Conservation (phyloP, 164 flowering plant species). For the Vitis rupestris region DNA sequence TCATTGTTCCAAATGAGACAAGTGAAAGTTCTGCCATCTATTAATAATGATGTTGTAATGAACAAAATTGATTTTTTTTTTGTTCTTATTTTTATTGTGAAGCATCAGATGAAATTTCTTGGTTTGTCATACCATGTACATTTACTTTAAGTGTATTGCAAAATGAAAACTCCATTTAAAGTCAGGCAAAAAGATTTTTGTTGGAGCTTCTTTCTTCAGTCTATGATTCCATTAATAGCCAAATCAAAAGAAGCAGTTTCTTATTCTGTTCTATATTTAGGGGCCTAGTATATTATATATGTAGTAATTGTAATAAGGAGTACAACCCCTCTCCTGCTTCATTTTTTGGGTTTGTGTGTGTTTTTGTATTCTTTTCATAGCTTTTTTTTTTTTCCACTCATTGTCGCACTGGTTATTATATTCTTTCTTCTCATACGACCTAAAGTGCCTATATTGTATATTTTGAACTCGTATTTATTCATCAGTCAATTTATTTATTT, state of each 20-base stretch:
- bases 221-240: neutral
- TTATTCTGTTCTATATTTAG: neutral
- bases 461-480: neutral
- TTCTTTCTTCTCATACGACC: neutral
- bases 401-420: neutral
- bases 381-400: neutral
- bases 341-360: neutral
- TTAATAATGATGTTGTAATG: neutral
- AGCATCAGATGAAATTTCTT: neutral
- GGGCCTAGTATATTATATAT: neutral
- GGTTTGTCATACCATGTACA: no score
- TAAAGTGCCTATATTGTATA: neutral
- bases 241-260: neutral
- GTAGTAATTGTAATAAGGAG: neutral
- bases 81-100: neutral
- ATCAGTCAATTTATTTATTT: neutral
- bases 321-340: neutral
- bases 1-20: neutral
- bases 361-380: neutral
- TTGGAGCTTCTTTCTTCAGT: no score
- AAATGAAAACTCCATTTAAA: no score
- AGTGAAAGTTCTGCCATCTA: neutral
- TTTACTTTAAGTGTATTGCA: no score
- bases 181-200: no score
- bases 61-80: neutral